Evolutionary conservation across 306 rosid genomes (phyloP).

Genomic region (Glycine soja): DNA sequence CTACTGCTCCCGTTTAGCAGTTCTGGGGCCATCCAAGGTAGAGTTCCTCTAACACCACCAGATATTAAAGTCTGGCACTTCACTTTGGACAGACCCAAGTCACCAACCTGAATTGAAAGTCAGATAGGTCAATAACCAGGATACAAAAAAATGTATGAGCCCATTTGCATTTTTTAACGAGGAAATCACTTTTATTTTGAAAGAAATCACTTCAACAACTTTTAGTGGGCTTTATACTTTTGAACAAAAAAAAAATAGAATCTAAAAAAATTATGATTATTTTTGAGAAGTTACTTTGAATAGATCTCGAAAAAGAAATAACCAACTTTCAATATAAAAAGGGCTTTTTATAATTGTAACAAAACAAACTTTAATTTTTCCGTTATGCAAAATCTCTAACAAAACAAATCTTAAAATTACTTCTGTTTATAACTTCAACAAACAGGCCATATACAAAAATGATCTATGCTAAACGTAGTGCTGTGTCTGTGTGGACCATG

Average conservation of each 20-base stretch:
- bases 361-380: neutral
- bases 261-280: neutral
- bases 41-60: conserved; percentile 95
- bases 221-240: neutral
- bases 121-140: conserved; percentile 31
- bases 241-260: neutral
- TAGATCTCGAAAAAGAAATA: neutral
- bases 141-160: conserved; percentile 26
- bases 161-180: neutral
- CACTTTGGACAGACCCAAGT: conserved; percentile 93
- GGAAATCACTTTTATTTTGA: neutral
- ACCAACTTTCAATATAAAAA: neutral
- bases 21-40: conserved; percentile 99
- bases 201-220: neutral
- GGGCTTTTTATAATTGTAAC: neutral
- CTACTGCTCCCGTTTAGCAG: conserved; percentile 92
- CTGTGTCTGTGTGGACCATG: conserved; percentile 15
- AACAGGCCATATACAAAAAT: conserved; percentile 1
- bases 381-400: neutral
- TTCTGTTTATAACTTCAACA: too few relatives aligned
- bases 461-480: conserved; percentile 17
- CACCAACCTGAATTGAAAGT: conserved; percentile 76
- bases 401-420: too few relatives aligned
- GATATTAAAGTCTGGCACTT: conserved; percentile 90
- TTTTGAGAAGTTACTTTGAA: neutral